A percentile compares a stretch with the other conserved stretches of the same genome.
These are phyloP conservation scores for Excoecaria agallocha DNA, from an alignment of 345 rosid species.

Conservation along the genomic window DNA sequence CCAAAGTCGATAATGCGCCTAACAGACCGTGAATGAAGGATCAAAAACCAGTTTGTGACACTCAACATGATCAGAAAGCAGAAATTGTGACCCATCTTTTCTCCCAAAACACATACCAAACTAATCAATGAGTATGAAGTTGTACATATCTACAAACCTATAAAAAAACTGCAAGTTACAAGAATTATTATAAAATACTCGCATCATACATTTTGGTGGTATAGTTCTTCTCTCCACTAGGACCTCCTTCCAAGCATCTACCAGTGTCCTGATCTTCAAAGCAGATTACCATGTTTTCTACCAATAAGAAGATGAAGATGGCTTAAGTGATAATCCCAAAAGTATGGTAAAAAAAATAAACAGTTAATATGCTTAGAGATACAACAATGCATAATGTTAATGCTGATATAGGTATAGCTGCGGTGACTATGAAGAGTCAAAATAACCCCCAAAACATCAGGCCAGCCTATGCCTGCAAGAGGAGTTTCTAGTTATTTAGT, in stretches of 20 bases:
- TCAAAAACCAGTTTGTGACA: slow-evolving; percentile 7
- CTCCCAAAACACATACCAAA: neutral
- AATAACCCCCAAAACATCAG: neutral
- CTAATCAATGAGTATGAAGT: slow-evolving; percentile 5
- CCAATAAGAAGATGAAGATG: slow-evolving; percentile 23
- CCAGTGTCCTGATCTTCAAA: slow-evolving; percentile 77
- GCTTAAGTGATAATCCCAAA: slow-evolving; percentile 17
- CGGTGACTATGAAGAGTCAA: neutral
- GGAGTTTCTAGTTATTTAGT: neutral
- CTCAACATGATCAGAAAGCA: neutral
- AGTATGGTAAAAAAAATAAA: neutral
- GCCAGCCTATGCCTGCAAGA: neutral
- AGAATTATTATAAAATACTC: slow-evolving; percentile 13
- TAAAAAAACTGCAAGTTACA: slow-evolving; percentile 11
- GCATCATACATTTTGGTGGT: slow-evolving; percentile 59
- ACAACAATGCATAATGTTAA: neutral
- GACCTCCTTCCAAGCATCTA: slow-evolving; percentile 66
- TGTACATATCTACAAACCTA: neutral
- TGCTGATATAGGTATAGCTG: neutral
- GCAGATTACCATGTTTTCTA: slow-evolving; percentile 94
- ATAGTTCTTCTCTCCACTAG: slow-evolving; percentile 53
- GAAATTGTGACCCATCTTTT: neutral
- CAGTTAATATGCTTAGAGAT: neutral
- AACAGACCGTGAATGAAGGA: slow-evolving; percentile 23
- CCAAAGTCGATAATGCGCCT: slow-evolving; percentile 99